Evolutionary conservation across 2,329 filamentous ascomycete species (phyloP), one percentile per base, ranked within the genome.

Genomic region (Myotisia sp.): DNA sequence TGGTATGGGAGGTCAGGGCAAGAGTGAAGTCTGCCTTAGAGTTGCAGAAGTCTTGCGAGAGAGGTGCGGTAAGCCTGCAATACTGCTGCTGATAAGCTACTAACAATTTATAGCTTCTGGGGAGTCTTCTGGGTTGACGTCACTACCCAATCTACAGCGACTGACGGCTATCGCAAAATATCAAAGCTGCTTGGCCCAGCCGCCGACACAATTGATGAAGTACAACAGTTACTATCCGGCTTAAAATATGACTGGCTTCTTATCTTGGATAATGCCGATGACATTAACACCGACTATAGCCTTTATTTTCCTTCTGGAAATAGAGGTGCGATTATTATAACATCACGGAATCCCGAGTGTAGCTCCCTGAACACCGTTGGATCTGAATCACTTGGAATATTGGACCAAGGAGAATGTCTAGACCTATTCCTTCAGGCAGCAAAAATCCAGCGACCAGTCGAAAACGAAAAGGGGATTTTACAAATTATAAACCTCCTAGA

Each of bases 401-500:
- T 53, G 3, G 36, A 44, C 18, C 33, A 45, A 23, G 33, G 34
- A 8, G 46, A 49, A 14, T 43, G 46, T 14, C 7, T 42, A 9
- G 26, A 33, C 13, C 38, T 52, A 5, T 44, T 53, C 24, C 31
- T 51, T n/a, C n/a, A n/a, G n/a, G 10, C 29, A 20, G 39, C 45
- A 26, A 14, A 36, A 22, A 34, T 47, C 26, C 20, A 39, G 21
- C n/a, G n/a, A n/a, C n/a, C n/a, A n/a, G n/a, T n/a, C n/a, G n/a
- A n/a, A n/a, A n/a, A n/a, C n/a, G n/a, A n/a, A n/a, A n/a, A n/a
- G n/a, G n/a, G n/a, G n/a, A n/a, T n/a, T n/a, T n/a, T n/a, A n/a
- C n/a, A n/a, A n/a, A 13, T 26, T 26, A 13, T 26, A 5, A 10
- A 6, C 24, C 24, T 26, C 24, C 6, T 26, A 7, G 24, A 13